Evolutionary conservation across 129 eudicot species (phyloP), one percentile per base, ranked within the genome.

Genomic region (Lactuca saligna): DNA sequence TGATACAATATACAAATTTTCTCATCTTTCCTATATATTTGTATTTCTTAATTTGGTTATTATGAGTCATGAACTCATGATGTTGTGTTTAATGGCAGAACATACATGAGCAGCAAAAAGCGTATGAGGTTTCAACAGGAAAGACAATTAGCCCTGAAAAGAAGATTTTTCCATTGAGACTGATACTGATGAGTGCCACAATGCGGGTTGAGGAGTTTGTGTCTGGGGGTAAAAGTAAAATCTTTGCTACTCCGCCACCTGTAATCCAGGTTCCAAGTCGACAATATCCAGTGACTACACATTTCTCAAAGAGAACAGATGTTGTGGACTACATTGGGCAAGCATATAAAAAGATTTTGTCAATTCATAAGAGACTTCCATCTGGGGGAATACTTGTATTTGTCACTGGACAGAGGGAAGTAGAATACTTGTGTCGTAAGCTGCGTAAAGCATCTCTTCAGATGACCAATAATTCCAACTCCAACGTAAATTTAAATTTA

Each of bases 381-480:
- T 77, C 97, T 58, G 99, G 99, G 15, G 99, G 99, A 56, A 87
- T 94, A 78, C 97, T 94, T 56, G 97, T 94, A 17, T 94, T 89
- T 69, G 92, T 89, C 44, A 94, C 97, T 7, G 99, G 99, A 12
- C 99, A 94, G 78, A 80, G 96, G 73, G 99, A 94, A 80, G 97
- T 94, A 44, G 99, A 94, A 66, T 77, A 72, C 78, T 82, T 94
- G 50, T 94, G 99, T 53, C 75, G 72, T 34, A 85, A 77, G 81
- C 85, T 94, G 15, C 87, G 87, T 38, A 85, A 81, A 81, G 93
- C 96, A 65, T 94, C 97, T 69, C 75, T 49, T 54, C 85, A 84
- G 57, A 74, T 81, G 66, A 81, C 78, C 16, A 72, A 57, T 9
- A 82, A 56, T 1, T 25, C 29, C 29, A 25, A 25, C 29, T 25